phyloP scores from a whole-genome alignment of 306 rosid genomes.

The Rosa chinensis region DNA sequence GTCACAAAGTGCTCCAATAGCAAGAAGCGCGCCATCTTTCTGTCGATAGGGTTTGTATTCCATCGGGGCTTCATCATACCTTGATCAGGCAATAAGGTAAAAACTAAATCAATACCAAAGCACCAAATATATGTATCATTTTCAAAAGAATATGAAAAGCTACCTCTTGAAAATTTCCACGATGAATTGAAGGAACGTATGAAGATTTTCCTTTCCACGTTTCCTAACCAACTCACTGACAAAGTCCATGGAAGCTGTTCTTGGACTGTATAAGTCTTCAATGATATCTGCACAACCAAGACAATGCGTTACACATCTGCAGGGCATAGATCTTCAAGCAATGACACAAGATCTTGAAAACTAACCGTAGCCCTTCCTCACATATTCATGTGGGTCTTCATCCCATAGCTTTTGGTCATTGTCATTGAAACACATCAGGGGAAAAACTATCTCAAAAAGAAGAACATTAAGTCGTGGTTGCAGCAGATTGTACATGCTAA shows the following conservation, averaged over 20 bases:
- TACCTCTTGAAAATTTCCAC: conserved; percentile 86
- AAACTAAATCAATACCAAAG: conserved; percentile 2
- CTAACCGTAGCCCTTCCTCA: conserved; percentile 97
- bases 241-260: conserved; percentile 98
- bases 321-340: conserved; percentile 3
- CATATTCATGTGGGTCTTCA: conserved; percentile 97
- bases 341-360: conserved; percentile 13
- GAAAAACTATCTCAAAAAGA: conserved; percentile 92
- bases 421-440: conserved; percentile 94
- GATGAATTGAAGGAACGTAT: conserved; percentile 76
- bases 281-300: conserved; percentile 66
- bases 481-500: conserved; percentile 73
- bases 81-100: conserved; percentile 28
- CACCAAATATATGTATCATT: conserved; percentile 17
- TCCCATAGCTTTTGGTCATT: conserved; percentile 95
- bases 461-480: conserved; percentile 83
- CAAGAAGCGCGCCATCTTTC: conserved; percentile 98
- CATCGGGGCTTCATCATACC: conserved; percentile 76
- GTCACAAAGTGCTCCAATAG: conserved; percentile 96
- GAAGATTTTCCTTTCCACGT: conserved; percentile 96
- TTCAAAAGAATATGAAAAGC: not conserved
- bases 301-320: conserved; percentile 24
- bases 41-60: conserved; percentile 84
- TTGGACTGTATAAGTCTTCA: conserved; percentile 94
- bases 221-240: conserved; percentile 93